Evolutionary conservation across 169 alveolate genomes (phyloP).

Genomic region (Cytauxzoon felis): DNA sequence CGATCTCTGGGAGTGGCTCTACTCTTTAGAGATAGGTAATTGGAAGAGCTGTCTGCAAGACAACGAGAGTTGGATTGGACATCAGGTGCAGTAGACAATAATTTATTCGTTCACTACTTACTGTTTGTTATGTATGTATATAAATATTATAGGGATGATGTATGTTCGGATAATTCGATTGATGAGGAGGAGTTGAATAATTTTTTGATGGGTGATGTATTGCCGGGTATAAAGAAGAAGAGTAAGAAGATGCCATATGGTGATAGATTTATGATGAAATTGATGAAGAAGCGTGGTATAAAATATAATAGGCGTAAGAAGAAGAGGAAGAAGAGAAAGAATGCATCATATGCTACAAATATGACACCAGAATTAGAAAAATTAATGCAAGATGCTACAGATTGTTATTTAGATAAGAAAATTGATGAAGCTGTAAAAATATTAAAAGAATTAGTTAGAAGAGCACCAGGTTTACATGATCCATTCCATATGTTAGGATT

Average conservation of each 20-base stretch:
- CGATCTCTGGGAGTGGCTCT: too few relatives aligned
- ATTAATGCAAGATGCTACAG: constrained; percentile 56
- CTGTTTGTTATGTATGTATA: background rate
- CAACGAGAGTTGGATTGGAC: too few relatives aligned
- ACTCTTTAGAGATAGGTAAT: too few relatives aligned
- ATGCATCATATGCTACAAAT: constrained; percentile 48
- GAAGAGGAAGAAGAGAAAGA: constrained; percentile 36
- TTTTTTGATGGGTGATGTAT: constrained; percentile 62
- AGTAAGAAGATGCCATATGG: constrained; percentile 43
- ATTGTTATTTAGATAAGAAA: constrained; percentile 32
- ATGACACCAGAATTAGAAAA: constrained; percentile 59
- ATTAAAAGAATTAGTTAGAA: constrained; percentile 71
- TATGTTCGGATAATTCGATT: constrained; percentile 56
- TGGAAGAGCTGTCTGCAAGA: too few relatives aligned
- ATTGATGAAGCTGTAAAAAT: constrained; percentile 47
- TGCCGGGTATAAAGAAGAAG: constrained; percentile 12
- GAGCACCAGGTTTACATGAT: constrained; percentile 84
- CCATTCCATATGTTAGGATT: constrained; percentile 85
- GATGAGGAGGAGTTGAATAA: constrained; percentile 63
- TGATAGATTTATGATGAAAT: constrained; percentile 24
- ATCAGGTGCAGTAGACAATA: too few relatives aligned
- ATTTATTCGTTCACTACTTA: background rate
- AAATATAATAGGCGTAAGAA: constrained; percentile 6
- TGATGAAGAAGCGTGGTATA: constrained; percentile 3
- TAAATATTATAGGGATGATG: background rate